Evolutionary conservation across 306 rosid species (phyloP).

Genomic region (Betula pendula): DNA sequence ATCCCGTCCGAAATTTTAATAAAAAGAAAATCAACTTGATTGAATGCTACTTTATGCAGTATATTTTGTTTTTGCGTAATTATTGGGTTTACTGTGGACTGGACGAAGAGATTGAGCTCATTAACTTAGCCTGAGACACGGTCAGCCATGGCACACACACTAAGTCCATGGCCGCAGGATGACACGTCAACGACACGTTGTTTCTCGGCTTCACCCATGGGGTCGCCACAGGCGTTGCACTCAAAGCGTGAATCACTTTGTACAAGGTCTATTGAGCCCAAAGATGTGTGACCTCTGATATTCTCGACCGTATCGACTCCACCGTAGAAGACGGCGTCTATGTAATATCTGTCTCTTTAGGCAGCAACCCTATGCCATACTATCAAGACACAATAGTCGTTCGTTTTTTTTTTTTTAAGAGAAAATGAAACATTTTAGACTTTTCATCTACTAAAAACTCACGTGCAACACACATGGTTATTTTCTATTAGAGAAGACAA

Average conservation of each 20-base stretch:
- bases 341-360: conserved; percentile 22
- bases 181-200: conserved; percentile 9
- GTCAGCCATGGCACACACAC: conserved; percentile 27
- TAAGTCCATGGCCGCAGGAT: conserved; percentile 22
- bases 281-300: not conserved
- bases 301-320: conserved; percentile 18
- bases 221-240: conserved; percentile 17
- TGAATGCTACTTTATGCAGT: too few species aligned
- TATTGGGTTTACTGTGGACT: too few species aligned
- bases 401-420: too few species aligned
- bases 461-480: too few species aligned
- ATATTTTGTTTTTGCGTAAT: too few species aligned
- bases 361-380: not conserved
- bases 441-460: too few species aligned
- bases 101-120: not conserved
- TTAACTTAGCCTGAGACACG: conserved; percentile 14
- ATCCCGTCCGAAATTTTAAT: too few species aligned
- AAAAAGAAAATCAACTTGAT: too few species aligned
- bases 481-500: too few species aligned
- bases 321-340: conserved; percentile 29
- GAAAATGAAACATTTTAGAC: too few species aligned
- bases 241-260: conserved; percentile 9
- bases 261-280: conserved; percentile 3
- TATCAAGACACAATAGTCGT: not conserved
- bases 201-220: conserved; percentile 19